A percentile compares a stretch with the other conserved stretches of the same genome.
Evolutionary conservation across 1,284 basidiomycete genomes (phyloP).

Genomic region (Cystobasidiaceae sp.): DNA sequence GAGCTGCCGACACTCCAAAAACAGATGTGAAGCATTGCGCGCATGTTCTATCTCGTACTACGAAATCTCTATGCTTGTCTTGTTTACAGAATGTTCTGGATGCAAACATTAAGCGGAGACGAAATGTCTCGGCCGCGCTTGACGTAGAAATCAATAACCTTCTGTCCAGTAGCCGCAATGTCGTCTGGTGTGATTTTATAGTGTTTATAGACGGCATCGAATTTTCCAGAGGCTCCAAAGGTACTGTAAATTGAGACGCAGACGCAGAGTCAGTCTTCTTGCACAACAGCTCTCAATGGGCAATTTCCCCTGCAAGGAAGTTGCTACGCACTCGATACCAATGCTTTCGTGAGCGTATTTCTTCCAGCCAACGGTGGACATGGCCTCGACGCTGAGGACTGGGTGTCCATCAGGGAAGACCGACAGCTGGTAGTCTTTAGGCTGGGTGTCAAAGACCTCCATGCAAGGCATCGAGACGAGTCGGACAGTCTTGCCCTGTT

Average conservation of each 20-base stretch:
- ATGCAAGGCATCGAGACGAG: constrained; percentile 85
- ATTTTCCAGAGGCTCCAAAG: constrained; percentile 87
- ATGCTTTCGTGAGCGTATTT: constrained; percentile 85
- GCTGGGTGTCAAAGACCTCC: constrained; percentile 81
- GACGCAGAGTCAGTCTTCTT: not conserved
- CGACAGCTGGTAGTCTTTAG: constrained; percentile 69
- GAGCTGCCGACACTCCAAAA: too few species aligned
- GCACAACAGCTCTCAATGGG: not conserved
- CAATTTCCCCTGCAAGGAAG: constrained; percentile 35
- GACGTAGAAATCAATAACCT: constrained; percentile 75
- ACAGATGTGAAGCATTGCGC: too few species aligned
- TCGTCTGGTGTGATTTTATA: constrained; percentile 78
- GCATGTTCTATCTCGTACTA: too few species aligned
- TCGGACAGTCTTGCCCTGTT: constrained; percentile 61
- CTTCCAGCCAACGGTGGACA: constrained; percentile 62
- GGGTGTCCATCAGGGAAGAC: constrained; percentile 84
- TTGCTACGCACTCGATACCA: constrained; percentile 58
- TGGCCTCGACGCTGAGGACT: constrained; percentile 83
- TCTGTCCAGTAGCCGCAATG: constrained; percentile 73
- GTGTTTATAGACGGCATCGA: constrained; percentile 68
- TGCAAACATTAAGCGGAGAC: constrained; percentile 58
- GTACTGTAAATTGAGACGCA: constrained; percentile 30
- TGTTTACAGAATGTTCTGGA: constrained; percentile 9
- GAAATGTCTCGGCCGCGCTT: constrained; percentile 62
- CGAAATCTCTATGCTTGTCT: too few species aligned